phyloP scores from a whole-genome alignment of 176 grass and related monocot genomes.

The Themeda triandra region DNA sequence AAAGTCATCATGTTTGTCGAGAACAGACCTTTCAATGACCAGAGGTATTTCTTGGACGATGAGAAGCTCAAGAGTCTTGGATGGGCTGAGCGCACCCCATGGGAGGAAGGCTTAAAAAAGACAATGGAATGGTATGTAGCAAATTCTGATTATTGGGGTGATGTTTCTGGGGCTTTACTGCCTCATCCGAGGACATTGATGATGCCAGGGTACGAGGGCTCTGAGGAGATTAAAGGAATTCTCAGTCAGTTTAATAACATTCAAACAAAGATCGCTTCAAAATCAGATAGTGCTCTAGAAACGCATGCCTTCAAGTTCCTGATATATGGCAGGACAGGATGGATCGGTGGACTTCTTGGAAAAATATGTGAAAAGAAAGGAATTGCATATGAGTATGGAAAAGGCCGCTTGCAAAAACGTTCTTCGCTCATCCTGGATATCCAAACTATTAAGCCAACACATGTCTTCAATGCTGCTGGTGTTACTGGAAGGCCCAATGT shows the following conservation, averaged over 20 bases:
- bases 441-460: slow-evolving; percentile 70
- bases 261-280: slow-evolving; percentile 42
- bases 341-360: slow-evolving; percentile 82
- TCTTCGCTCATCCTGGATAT: slow-evolving; percentile 56
- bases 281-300: slow-evolving; percentile 32
- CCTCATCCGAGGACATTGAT: slow-evolving; percentile 84
- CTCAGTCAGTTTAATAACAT: slow-evolving; percentile 43
- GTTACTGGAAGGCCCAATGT: slow-evolving; percentile 85
- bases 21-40: slow-evolving; percentile 88
- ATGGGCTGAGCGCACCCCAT: slow-evolving; percentile 68
- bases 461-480: slow-evolving; percentile 86
- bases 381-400: slow-evolving; percentile 72
- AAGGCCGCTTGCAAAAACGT: slow-evolving; percentile 66
- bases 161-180: slow-evolving; percentile 79
- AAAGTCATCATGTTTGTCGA: slow-evolving; percentile 76
- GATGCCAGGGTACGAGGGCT: slow-evolving; percentile 71
- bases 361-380: slow-evolving; percentile 83
- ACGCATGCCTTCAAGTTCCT: slow-evolving; percentile 54
- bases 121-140: slow-evolving; percentile 82
- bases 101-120: slow-evolving; percentile 84
- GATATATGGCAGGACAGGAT: slow-evolving; percentile 79
- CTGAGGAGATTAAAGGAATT: slow-evolving; percentile 67
- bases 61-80: slow-evolving; percentile 76
- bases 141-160: slow-evolving; percentile 83
- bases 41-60: slow-evolving; percentile 86